phyloP scores from a whole-genome alignment of 768 basidiomycete genomes.

The Infundibulicybe gibba region DNA sequence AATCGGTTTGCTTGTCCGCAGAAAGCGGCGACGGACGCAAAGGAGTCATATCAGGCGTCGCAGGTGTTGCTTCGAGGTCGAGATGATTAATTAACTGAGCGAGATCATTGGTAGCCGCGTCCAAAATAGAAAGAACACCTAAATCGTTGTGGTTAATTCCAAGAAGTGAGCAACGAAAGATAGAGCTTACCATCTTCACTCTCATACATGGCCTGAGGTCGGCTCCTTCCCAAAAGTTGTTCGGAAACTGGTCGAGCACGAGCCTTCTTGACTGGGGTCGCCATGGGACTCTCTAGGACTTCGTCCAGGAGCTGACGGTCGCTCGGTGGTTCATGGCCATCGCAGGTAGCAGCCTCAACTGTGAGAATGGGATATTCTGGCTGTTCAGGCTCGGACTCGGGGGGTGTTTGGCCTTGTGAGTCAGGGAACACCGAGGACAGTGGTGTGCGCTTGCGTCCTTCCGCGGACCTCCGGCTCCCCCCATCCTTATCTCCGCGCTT shows the following conservation, averaged over 20 bases:
- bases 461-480: conserved; percentile 20
- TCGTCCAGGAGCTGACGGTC: conserved; percentile 16
- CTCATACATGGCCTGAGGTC: conserved; percentile 49
- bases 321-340: conserved; percentile 37
- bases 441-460: conserved; percentile 50
- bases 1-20: neutral
- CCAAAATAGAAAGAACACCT: conserved; percentile 68
- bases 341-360: conserved; percentile 50
- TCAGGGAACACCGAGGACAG: conserved; percentile 62
- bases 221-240: conserved; percentile 44
- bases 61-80: conserved; percentile 78
- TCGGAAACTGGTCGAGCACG: conserved; percentile 64
- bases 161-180: conserved; percentile 3
- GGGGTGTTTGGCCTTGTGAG: conserved; percentile 8
- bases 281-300: conserved; percentile 10
- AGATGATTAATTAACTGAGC: conserved; percentile 76
- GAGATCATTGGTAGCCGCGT: conserved; percentile 77
- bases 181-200: conserved; percentile 46
- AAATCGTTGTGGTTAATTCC: conserved; percentile 3
- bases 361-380: conserved; percentile 29
- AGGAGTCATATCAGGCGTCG: conserved; percentile 45
- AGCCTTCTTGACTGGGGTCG: conserved; percentile 42
- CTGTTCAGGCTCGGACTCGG: neutral
- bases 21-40: conserved; percentile 30
- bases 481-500: neutral